Evolutionary conservation across 2,329 filamentous ascomycete genomes (phyloP).

Genomic region (Pseudocercospora fuligena): DNA sequence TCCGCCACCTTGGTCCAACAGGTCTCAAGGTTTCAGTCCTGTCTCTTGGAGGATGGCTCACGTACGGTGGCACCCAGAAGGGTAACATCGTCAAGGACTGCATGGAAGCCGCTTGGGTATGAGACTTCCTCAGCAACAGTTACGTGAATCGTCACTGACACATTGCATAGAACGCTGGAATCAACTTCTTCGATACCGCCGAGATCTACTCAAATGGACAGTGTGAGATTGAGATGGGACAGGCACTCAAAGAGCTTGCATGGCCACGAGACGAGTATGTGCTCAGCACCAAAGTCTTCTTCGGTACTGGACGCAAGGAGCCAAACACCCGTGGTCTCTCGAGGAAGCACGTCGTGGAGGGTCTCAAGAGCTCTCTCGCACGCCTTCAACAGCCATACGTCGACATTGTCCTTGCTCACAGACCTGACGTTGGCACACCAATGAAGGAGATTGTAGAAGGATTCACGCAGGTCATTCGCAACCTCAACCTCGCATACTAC

Average conservation of each 20-base stretch:
- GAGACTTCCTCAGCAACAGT: neutral
- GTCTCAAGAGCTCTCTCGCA: slow-evolving; percentile 61
- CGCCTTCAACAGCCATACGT: slow-evolving; percentile 69
- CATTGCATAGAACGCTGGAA: slow-evolving; percentile 45
- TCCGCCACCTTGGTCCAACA: slow-evolving; percentile 52
- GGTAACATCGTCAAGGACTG: slow-evolving; percentile 57
- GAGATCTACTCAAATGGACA: slow-evolving; percentile 62
- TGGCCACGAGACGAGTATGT: slow-evolving; percentile 57
- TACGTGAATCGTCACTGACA: slow-evolving; percentile 3
- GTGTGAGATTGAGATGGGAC: slow-evolving; percentile 65
- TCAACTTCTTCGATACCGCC: slow-evolving; percentile 57
- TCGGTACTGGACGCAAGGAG: slow-evolving; percentile 60
- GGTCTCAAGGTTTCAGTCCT: slow-evolving; percentile 58
- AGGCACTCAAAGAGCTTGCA: slow-evolving; percentile 50
- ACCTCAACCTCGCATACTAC: slow-evolving; percentile 66
- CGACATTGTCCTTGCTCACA: slow-evolving; percentile 67
- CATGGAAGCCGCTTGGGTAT: slow-evolving; percentile 51
- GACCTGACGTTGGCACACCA: slow-evolving; percentile 56
- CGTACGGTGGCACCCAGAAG: slow-evolving; percentile 57
- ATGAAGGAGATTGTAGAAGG: slow-evolving; percentile 63
- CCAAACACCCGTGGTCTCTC: slow-evolving; percentile 59
- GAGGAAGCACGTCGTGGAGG: slow-evolving; percentile 61
- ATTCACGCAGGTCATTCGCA: slow-evolving; percentile 57
- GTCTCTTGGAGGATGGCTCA: slow-evolving; percentile 54
- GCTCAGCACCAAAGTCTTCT: slow-evolving; percentile 53